Evolutionary conservation across 2,329 filamentous ascomycete genomes (phyloP), one percentile per base, ranked within the genome.

Genomic region (Chlorencoelia australis): DNA sequence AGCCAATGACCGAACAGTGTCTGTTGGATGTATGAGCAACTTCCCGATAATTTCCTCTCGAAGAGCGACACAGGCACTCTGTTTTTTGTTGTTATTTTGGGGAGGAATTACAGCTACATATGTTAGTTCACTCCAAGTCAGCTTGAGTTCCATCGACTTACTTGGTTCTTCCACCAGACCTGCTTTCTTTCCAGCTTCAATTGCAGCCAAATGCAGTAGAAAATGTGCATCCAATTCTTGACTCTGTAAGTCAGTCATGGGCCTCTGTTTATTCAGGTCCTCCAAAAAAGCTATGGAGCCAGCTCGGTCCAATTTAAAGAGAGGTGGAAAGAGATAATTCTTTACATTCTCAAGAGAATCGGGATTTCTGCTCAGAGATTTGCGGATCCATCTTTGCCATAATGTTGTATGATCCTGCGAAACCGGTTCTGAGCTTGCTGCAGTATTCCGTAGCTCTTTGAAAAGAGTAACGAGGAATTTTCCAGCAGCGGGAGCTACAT

Each of bases 1-100:
- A 0, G 84, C 84, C n/a, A 87, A 73, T 16, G 87, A 73, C 18
- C 87, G 76, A 35, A 89, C 78, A 44, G 75, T 66, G 49, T 75
- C 64, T 49, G 74, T 74, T 27, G 66, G 66, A 59, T 73, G 68
- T 3, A 62, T 61, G 19, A 80, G 56, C 3, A 79, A 65, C 21
- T 53, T 59, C 24, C 71, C 67, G 6, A 81, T 57, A 2, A 71
- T 58, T 9, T 56, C 43, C 37, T 62, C 59, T 36, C 63, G 58
- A 21, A 71, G 52, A 1, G 55, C 46, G 7, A 60, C 50, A 16
- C 52, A 45, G 5, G 53, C 42, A 4, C 53, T 43, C 4, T 50
- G 33, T 18, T 58, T 57, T 26, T 59, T 59, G 18, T 46, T 44
- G 27, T 40, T 57, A 55, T 51, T 65, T 57, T 27, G 59, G 50